phyloP scores from a whole-genome alignment of 2,329 filamentous ascomycete genomes.

The Sclerotinia subarctica region DNA sequence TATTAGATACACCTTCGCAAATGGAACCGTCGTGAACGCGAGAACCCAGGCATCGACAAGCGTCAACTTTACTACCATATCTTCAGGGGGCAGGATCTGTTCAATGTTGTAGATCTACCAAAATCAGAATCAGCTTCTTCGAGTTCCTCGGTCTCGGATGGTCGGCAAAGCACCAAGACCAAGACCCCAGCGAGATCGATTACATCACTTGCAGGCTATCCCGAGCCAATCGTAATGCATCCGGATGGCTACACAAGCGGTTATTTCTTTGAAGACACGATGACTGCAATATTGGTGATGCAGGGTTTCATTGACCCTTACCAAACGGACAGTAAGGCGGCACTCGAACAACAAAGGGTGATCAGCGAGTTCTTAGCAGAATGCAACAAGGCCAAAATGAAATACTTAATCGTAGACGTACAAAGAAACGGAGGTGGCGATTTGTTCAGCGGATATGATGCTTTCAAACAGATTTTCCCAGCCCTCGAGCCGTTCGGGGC shows the following conservation, averaged over 20 bases:
- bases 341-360: constrained; percentile 6
- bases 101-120: constrained; percentile 20
- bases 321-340: constrained; percentile 15
- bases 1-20: constrained; percentile 40
- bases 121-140: constrained; percentile 8
- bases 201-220: constrained; percentile 23
- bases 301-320: constrained; percentile 28
- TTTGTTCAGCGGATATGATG: constrained; percentile 46
- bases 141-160: not conserved
- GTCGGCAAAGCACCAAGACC: not conserved
- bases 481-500: constrained; percentile 32
- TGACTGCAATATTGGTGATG: constrained; percentile 28
- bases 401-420: constrained; percentile 48
- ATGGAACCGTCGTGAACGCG: constrained; percentile 37
- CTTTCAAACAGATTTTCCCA: constrained; percentile 44
- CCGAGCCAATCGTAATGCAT: constrained; percentile 22
- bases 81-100: constrained; percentile 25
- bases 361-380: constrained; percentile 17
- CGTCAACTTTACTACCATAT: constrained; percentile 27
- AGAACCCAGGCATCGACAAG: constrained; percentile 35
- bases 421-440: constrained; percentile 57
- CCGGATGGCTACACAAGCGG: constrained; percentile 25
- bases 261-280: constrained; percentile 29
- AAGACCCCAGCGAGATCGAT: constrained; percentile 5
- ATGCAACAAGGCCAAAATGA: constrained; percentile 16